Conservation (phyloP, 1,284 basidiomycete species). For the Tremellales sp. region DNA sequence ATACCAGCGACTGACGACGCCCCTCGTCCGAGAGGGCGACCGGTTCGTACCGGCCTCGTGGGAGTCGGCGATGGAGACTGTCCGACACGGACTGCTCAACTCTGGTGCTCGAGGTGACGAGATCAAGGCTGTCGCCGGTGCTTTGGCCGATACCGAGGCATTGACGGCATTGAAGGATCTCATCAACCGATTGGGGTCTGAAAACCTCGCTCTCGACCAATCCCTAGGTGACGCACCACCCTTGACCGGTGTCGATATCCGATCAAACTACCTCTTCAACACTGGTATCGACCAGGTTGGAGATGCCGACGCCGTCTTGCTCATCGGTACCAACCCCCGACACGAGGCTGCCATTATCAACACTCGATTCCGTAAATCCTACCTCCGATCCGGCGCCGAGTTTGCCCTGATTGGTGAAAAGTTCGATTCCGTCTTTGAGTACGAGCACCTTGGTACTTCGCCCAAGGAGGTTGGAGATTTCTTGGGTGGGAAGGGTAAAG, state of each 20-base stretch:
- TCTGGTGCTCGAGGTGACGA: conserved; percentile 89
- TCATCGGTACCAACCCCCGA: conserved; percentile 94
- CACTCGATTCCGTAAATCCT: conserved; percentile 92
- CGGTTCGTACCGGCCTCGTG: conserved; percentile 87
- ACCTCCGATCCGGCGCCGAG: conserved; percentile 79
- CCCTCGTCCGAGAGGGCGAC: conserved; percentile 85
- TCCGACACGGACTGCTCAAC: conserved; percentile 70
- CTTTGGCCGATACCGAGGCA: conserved; percentile 89
- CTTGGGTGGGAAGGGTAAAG: conserved; percentile 61
- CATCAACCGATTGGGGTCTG: conserved; percentile 88
- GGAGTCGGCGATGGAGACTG: conserved; percentile 81
- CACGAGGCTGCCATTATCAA: conserved; percentile 98
- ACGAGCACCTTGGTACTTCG: conserved; percentile 81
- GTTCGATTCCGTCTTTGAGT: conserved; percentile 88
- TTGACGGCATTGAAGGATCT: conserved; percentile 93
- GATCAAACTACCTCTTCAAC: conserved; percentile 97
- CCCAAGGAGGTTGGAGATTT: conserved; percentile 76
- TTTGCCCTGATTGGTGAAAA: conserved; percentile 88
- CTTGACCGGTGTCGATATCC: conserved; percentile 79
- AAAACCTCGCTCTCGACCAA: conserved; percentile 84
- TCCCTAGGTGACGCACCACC: conserved; percentile 63
- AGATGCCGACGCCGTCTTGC: conserved; percentile 85
- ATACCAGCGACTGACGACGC: conserved; percentile 91
- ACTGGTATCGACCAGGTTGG: conserved; percentile 88
- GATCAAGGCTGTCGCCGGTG: conserved; percentile 91